Evolutionary conservation across 192 early-diverging fungal genomes (phyloP), one percentile per base, ranked within the genome.

Genomic region (Oehlia diaphana): DNA sequence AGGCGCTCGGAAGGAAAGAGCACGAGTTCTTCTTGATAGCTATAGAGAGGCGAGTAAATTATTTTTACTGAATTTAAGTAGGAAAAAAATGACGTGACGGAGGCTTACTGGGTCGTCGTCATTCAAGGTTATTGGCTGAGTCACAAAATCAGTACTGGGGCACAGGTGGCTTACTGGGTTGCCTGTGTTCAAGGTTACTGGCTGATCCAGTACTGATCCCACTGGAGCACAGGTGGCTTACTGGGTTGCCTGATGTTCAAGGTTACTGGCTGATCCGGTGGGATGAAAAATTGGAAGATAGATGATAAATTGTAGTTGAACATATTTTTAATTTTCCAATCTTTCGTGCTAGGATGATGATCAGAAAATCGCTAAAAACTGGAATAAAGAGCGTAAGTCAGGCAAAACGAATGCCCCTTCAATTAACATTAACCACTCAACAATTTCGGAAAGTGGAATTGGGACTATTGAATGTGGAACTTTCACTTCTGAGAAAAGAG

Each of bases 151-250:
- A 37, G 66, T 68, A 2, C 66, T 42, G 16, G 66, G 21, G 13
- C 50, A 42, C 66, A 68, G 16, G 66, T 68, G 66, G 66, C 79
- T 63, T 80, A 63, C 72, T 74, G 61, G 71, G 58, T 73, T 74
- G 58, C 16, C 61, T 74, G 58, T 35, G 10, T 72, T 58, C 42
- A 80, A 68, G 50, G 28, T 26, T n/a, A 67, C 66, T 37, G 14
- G 66, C 35, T 33, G 66, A 68, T 37, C 66, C 16, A 21, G 16
- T 37, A 31, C 28, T 31, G 28, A 31, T 31, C 28, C 28, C 28
- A 31, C 28, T 31, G 28, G 28, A 31, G 28, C 28, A 31, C 28
- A 31, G 28, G 28, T 31, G 28, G 28, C 72, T 63, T 80, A 63
- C 72, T 74, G 61, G 71, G 58, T 73, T 74, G 58, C 31, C 61